These are phyloP conservation scores for Larix sibirica DNA, from an alignment of 83 land plant genomes.

Conservation along the genomic window DNA sequence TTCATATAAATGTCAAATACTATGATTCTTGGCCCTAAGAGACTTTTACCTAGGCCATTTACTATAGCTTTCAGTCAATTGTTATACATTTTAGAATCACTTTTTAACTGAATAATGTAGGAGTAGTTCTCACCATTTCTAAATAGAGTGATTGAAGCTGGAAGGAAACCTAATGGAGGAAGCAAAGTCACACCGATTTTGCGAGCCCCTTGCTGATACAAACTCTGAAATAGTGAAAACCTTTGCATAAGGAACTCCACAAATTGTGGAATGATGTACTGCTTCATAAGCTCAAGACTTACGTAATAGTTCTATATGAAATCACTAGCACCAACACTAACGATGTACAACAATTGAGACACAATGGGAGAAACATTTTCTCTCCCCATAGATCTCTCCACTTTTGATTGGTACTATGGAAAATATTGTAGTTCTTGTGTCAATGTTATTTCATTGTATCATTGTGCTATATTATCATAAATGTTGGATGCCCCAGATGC, in stretches of 20 bases:
- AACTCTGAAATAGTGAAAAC: slow-evolving; percentile 22
- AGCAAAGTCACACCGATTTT: slow-evolving; percentile 36
- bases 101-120: slow-evolving; percentile 53
- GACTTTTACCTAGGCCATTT: slow-evolving; percentile 16
- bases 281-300: slow-evolving; percentile 53
- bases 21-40: slow-evolving; percentile 44
- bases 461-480: slow-evolving; percentile 53
- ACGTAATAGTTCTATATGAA: slow-evolving; percentile 79
- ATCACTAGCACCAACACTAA: slow-evolving; percentile 35
- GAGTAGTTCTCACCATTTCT: slow-evolving; percentile 32
- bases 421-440: slow-evolving; percentile 59
- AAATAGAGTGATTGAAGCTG: slow-evolving; percentile 68
- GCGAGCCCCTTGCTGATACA: slow-evolving; percentile 62
- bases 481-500: slow-evolving; percentile 85
- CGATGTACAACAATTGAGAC: slow-evolving; percentile 42
- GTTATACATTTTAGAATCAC: slow-evolving; percentile 55
- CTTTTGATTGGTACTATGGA: slow-evolving; percentile 61
- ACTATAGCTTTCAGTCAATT: slow-evolving; percentile 48
- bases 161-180: slow-evolving; percentile 76
- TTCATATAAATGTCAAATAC: slow-evolving; percentile 73
- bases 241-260: not conserved
- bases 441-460: slow-evolving; percentile 65
- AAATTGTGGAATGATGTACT: slow-evolving; percentile 49
- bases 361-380: slow-evolving; percentile 47
- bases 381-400: slow-evolving; percentile 53